A percentile compares a stretch with the other conserved stretches of the same genome.
Conservation (phyloP, 2,329 filamentous ascomycete genomes). For the Cladosporium sp. region DNA sequence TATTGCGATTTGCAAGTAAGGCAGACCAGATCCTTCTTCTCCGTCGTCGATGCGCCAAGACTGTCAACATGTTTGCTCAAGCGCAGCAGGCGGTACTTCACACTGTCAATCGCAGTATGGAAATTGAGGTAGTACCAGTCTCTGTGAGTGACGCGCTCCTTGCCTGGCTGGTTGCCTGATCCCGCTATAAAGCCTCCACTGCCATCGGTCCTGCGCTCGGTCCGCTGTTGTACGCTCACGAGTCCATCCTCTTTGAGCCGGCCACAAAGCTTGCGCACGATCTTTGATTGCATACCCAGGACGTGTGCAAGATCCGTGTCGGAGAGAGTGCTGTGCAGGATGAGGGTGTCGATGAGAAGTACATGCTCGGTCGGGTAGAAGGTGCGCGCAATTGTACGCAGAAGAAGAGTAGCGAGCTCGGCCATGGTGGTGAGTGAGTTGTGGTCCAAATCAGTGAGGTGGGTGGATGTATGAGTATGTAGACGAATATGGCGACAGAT, state of each 20-base stretch:
- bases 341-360: constrained; percentile 74
- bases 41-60: constrained; percentile 68
- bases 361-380: constrained; percentile 85
- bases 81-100: constrained; percentile 88
- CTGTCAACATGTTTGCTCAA: constrained; percentile 86
- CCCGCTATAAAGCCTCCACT: constrained; percentile 19
- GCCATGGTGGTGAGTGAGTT: constrained; percentile 32
- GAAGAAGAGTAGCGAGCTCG: constrained; percentile 69
- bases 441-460: neutral
- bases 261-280: constrained; percentile 83
- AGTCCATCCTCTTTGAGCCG: constrained; percentile 82
- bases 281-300: constrained; percentile 85
- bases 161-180: constrained; percentile 22
- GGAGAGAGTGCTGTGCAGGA: constrained; percentile 69
- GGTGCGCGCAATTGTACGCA: constrained; percentile 79
- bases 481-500: neutral
- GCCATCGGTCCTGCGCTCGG: constrained; percentile 32
- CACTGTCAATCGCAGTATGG: constrained; percentile 87
- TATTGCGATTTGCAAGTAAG: constrained; percentile 76
- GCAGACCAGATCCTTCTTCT: constrained; percentile 91
- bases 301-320: constrained; percentile 85
- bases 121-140: constrained; percentile 99
- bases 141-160: constrained; percentile 44
- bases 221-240: constrained; percentile 65
- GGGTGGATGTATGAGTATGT: neutral